Base-by-base conservation (phyloP, 306 rosid species). In the Carpinus viminea region DNA sequence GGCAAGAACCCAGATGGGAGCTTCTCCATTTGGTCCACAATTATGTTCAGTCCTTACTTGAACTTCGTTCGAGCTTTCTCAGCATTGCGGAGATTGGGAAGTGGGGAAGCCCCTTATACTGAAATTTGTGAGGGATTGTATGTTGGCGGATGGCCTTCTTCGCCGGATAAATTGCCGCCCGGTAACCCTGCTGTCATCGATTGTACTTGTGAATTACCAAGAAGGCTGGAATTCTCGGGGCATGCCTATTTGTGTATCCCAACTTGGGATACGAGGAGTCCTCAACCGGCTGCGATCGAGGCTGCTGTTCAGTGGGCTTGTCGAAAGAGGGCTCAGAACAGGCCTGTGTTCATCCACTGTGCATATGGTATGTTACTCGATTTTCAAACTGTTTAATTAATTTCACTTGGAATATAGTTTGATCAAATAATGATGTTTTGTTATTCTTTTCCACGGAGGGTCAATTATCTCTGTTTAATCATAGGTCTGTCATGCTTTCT, bases 61-160 rank as follows among this genome's bases (percentile, higher is more conserved):
- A 86, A 81, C 80, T 95, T 92, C 59, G 91, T 90, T 61, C 85
- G 98, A 34, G 3, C 79, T 12, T 91, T 92, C 85, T 93, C 97
- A 1, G 61, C 88, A 0, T 50, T 95, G 26, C 78, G 96, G 60
- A 88, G 98, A 74, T 61, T 83, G 28, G 55, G 24, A 48, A 91
- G 93, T 52, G 83, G 88, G 54, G 98, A 95, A 66, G 76, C 91
- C 45, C 81, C 97, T 12, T 95, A 87, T 31, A 71, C 73, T 3
- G 72, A 88, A 55, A 87, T 95, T 51, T 75, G 72, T n/a, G 91
- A 89, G 7, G 93, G 97, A 3, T 68, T 95, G 38, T 95, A 76
- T 5, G 98, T 95, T 31, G 98, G 98, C 3, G 98, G 92, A 5
- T 95, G 98, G 98, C 98, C 98, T 24, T 73, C 77, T 70, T 87